Conservation (phyloP, 2,329 filamentous ascomycete species). For the Corynespora cassiicola region DNA sequence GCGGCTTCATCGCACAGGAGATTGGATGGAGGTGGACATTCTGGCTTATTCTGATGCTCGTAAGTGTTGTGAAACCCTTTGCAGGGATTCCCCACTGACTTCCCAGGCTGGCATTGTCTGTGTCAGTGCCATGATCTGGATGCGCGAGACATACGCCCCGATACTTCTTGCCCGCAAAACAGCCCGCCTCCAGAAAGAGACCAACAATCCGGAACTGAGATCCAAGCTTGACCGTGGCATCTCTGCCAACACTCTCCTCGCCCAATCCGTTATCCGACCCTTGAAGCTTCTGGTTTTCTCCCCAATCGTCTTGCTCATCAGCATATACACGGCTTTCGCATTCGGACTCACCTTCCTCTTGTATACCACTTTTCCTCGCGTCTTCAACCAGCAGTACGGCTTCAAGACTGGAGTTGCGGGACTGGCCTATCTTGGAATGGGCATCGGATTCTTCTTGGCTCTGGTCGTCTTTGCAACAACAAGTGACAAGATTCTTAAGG, state of each 20-base stretch:
- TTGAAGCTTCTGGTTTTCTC: slow-evolving; percentile 15
- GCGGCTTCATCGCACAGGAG: slow-evolving; percentile 53
- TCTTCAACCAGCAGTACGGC: slow-evolving; percentile 73
- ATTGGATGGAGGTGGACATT: slow-evolving; percentile 58
- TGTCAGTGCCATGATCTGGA: slow-evolving; percentile 19
- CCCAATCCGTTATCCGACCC: slow-evolving; percentile 7
- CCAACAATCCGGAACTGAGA: slow-evolving; percentile 70
- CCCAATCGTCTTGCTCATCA: slow-evolving; percentile 12
- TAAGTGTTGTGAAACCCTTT: slow-evolving; percentile 8
- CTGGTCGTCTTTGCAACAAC: slow-evolving; percentile 12
- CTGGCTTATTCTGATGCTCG: slow-evolving; percentile 50
- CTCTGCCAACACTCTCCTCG: slow-evolving; percentile 60
- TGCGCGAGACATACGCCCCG: slow-evolving; percentile 81
- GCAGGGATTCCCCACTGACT: too few relatives aligned
- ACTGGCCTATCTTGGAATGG: slow-evolving; percentile 75
- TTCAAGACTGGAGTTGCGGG: slow-evolving; percentile 75
- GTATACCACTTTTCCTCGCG: slow-evolving; percentile 72
- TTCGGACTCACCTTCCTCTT: slow-evolving; percentile 15
- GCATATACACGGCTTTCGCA: slow-evolving; percentile 9
- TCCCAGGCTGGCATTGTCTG: slow-evolving; percentile 4
- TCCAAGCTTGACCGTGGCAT: slow-evolving; percentile 63
- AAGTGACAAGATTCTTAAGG: slow-evolving; percentile 11
- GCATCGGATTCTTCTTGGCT: slow-evolving; percentile 54
- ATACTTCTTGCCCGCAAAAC: slow-evolving; percentile 70
- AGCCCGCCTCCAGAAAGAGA: slow-evolving; percentile 69